Evolutionary conservation across 345 rosid species (phyloP), one percentile per base, ranked within the genome.

Genomic region (Pistacia integerrima): DNA sequence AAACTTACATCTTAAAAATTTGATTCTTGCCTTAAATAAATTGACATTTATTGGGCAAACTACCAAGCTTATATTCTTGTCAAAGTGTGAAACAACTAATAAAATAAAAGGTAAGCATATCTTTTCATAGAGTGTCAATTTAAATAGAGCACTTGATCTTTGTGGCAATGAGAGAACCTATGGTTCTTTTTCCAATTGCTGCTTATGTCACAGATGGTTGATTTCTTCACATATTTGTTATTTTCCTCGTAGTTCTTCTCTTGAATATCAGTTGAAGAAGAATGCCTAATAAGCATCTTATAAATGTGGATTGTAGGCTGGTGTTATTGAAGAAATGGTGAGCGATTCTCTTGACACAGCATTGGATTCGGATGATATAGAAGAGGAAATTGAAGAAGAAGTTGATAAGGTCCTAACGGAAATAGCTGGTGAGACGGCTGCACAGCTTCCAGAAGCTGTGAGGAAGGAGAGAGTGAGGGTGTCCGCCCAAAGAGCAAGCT

Each of bases 351-450:
- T 87, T 44, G 87, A 87, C 81, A 64, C 81, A 16, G 86, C 85
- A 30, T 68, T 87, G 84, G 90, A 85, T 77, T 74, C 88, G 0
- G 90, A 87, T 67, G 90, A 85, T 68, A 75, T 85, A 13, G 90
- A 87, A 75, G 90, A 79, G 22, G 86, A 85, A 80, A 87, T 64
- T 25, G 88, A 87, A 75, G 88, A 81, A 76, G 86, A 87, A 79
- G 84, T 85, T 44, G 90, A 87, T 68, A 81, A 85, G 71, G 86
- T 87, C 63, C 83, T 87, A 75, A 70, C 86, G 11, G 87, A 86
- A 74, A 74, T 84, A 75, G 88, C 90, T 18, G 88, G 88, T 11
- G 88, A 87, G 81, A 87, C 88, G 3, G 81, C 84, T 2, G 85
- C 84, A 22, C 81, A 81, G 70, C 83, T 87, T 61, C 90, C 90